A percentile compares a stretch with the other conserved stretches of the same genome.
phyloP scores from a whole-genome alignment of 148 eudicot species.

The Amaranthus hypochondriacus region DNA sequence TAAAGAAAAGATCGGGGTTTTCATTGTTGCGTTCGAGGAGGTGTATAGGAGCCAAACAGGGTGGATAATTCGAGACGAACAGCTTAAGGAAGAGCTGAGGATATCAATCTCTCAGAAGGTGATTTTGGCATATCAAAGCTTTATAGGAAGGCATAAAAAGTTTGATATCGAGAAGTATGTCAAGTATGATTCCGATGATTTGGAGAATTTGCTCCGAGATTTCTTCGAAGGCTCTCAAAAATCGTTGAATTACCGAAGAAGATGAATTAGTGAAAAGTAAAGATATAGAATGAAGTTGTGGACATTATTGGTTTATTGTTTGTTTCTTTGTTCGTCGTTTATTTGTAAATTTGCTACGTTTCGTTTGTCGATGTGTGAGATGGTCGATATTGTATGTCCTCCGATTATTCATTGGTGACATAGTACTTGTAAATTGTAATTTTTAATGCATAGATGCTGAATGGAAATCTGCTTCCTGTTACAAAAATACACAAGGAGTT shows the following conservation, averaged over 20 bases:
- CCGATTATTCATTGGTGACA: slow-evolving; percentile 10
- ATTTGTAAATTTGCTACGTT: slow-evolving; percentile 19
- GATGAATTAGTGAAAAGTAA: neutral
- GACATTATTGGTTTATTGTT: neutral
- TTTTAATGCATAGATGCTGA: slow-evolving; percentile 24
- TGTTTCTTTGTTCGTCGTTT: neutral
- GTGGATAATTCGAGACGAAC: slow-evolving; percentile 53
- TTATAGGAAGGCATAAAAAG: slow-evolving; percentile 28
- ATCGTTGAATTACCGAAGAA: slow-evolving; percentile 37
- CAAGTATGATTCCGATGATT: slow-evolving; percentile 58
- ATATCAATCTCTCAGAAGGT: slow-evolving; percentile 50
- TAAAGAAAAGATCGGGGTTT: slow-evolving; percentile 50
- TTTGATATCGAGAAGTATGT: slow-evolving; percentile 47
- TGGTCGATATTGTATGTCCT: slow-evolving; percentile 22
- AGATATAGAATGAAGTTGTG: neutral
- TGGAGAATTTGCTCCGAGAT: slow-evolving; percentile 48
- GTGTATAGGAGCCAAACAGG: slow-evolving; percentile 49
- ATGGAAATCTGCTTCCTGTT: slow-evolving; percentile 16
- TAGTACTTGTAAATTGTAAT: slow-evolving; percentile 6
- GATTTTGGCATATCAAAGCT: slow-evolving; percentile 58
- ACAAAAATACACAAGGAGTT: neutral
- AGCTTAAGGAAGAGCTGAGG: slow-evolving; percentile 58
- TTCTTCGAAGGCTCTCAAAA: slow-evolving; percentile 60
- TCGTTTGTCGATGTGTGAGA: slow-evolving; percentile 18
- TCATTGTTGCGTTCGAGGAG: slow-evolving; percentile 61